Evolutionary conservation across 2,329 filamentous ascomycete species (phyloP), one percentile per base, ranked within the genome.

Genomic region (Diaporthe velutina): DNA sequence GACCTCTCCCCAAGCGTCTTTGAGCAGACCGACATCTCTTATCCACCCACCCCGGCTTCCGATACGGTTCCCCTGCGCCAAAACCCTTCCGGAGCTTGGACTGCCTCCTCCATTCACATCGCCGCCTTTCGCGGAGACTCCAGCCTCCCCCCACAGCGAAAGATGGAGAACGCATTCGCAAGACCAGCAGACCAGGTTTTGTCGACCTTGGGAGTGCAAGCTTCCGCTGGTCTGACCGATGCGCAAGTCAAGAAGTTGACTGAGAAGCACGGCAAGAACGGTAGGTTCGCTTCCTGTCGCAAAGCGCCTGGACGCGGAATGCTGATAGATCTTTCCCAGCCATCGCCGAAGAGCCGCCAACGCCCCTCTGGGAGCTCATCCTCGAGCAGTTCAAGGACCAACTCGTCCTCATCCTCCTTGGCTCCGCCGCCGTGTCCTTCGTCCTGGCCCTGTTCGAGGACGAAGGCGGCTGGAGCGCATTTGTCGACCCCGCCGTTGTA

Each of bases 361-460:
- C 97, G 42, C 97, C 97, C 52, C 84, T 99, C 64, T 99, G 96
- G 97, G 91, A 98, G 85, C 92, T 99, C 77, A 95, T 99, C 73
- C 90, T 99, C 75, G 97, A 99, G 86, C 97, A 99, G 84, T 99
- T 99, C 90, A 98, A 99, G 86, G 97, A 99, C 83, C 97, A 99
- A 85, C 91, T 99, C 64, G 97, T 99, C 79, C 90, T 99, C 71
- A 99, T 99, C 79, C 89, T 99, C 30, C 90, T 99, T 67, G 97
- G 92, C 72, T 98, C 96, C 50, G 97, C 97, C 15, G 95, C 93
- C 28, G 93, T 99, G 48, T 98, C 97, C 2, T 98, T 99, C 82
- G 92, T 96, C 35, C 88, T 99, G 76, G 97, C 97, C 35, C 89
- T 99, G 17, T 95, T 99, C 79, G 97, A 99, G 83, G 94, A 97